Conservation (phyloP, 805 yeast genomes). For the Candida vartiovaarae region DNA sequence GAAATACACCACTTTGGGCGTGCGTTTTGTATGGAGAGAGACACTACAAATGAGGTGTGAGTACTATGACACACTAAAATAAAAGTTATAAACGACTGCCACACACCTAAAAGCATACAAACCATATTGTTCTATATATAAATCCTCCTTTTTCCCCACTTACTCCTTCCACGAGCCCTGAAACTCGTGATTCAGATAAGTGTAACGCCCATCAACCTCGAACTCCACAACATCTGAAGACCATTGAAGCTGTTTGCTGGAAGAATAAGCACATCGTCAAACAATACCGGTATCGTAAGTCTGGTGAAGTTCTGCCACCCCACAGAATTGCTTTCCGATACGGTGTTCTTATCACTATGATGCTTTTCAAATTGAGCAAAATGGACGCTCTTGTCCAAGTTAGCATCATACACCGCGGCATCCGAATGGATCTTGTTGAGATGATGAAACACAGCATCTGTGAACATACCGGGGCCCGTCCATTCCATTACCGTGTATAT, state of each 20-base stretch:
- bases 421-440: slow-evolving; percentile 29
- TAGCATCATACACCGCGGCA: slow-evolving; percentile 12
- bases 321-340: slow-evolving; percentile 4
- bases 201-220: slow-evolving; percentile 2
- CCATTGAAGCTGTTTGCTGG: slow-evolving; percentile 19
- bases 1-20: too few relatives aligned
- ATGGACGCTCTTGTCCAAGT: slow-evolving; percentile 28
- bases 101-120: too few relatives aligned
- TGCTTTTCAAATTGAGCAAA: slow-evolving; percentile 5
- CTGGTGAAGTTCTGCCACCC: slow-evolving; percentile 20
- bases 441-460: slow-evolving; percentile 40
- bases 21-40: too few relatives aligned
- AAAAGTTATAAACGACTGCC: too few relatives aligned
- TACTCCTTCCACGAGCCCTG: slow-evolving; percentile 16
- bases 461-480: slow-evolving; percentile 51
- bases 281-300: slow-evolving; percentile 9
- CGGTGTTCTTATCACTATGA: slow-evolving; percentile 10
- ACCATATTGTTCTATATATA: too few relatives aligned
- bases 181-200: slow-evolving; percentile 17
- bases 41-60: too few relatives aligned
- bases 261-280: slow-evolving; percentile 17
- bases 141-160: background rate
- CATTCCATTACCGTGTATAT: slow-evolving; percentile 51
- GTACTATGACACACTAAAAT: too few relatives aligned
- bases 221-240: slow-evolving; percentile 9